Percentiles rank a stretch among this genome's conserved stretches.
Conservation (phyloP, 768 basidiomycete genomes). For the Termitomyces heimii region DNA sequence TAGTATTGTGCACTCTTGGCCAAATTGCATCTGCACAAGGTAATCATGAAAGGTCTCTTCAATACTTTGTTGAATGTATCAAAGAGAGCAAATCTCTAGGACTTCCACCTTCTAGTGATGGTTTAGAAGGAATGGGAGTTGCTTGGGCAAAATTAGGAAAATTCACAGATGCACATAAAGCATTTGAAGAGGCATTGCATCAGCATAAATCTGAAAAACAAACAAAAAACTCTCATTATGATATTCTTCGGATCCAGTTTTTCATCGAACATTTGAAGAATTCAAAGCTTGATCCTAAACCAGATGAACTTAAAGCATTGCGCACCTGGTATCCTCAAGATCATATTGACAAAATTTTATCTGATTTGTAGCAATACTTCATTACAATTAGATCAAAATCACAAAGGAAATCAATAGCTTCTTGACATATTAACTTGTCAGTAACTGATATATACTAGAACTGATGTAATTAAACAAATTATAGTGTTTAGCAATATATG, state of each 20-base stretch:
- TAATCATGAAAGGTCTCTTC: background rate
- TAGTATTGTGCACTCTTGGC: background rate
- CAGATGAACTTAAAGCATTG: background rate
- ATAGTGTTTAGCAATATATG: no score
- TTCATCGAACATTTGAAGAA: background rate
- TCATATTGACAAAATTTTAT: background rate
- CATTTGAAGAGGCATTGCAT: background rate
- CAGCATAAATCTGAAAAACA: background rate
- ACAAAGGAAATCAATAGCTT: background rate
- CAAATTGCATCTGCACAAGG: background rate
- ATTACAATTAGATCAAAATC: background rate
- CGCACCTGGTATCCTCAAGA: background rate
- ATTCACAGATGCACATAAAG: background rate
- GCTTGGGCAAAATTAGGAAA: conserved; percentile 4
- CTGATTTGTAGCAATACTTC: background rate
- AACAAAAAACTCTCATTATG: background rate
- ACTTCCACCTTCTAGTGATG: background rate
- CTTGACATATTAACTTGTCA: background rate
- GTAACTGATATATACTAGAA: background rate
- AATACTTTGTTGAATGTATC: background rate
- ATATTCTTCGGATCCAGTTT: background rate
- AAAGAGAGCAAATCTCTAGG: background rate
- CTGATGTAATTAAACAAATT: no score
- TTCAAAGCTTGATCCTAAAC: background rate
- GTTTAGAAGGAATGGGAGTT: conserved; percentile 1